A percentile compares a stretch with the other conserved stretches of the same genome.
Conservation (phyloP, 208 protist genomes). For the Trypanosoma scelopori region DNA sequence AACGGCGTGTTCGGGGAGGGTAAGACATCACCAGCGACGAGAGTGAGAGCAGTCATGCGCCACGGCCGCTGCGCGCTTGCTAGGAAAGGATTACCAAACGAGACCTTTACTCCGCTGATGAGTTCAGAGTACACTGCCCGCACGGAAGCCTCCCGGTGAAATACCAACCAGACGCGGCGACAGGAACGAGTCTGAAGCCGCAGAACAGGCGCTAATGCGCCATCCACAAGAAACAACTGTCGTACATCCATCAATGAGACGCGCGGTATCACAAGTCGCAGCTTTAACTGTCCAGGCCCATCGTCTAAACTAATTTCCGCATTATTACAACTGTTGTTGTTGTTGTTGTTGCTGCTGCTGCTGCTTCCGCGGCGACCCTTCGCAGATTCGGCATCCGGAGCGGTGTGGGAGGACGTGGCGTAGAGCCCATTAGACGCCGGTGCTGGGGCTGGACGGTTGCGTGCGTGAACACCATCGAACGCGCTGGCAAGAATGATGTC, state of each 20-base stretch:
- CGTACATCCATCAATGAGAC: slow-evolving; percentile 21
- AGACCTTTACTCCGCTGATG: background rate
- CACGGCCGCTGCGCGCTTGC: slow-evolving; percentile 43
- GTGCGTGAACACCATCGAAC: slow-evolving; percentile 16
- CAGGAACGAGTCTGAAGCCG: slow-evolving; percentile 25
- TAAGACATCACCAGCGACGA: slow-evolving; percentile 38
- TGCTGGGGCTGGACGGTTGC: background rate
- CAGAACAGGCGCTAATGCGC: background rate
- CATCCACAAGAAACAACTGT: background rate
- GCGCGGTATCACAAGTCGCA: slow-evolving; percentile 23
- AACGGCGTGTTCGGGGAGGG: slow-evolving; percentile 33
- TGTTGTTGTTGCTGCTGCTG: no score
- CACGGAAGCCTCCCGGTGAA: slow-evolving; percentile 1
- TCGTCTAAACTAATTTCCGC: background rate
- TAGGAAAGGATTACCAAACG: slow-evolving; percentile 40
- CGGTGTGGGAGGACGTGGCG: background rate
- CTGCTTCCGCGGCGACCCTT: background rate
- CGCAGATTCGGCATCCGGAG: background rate
- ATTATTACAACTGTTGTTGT: no score
- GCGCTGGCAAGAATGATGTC: slow-evolving; percentile 28
- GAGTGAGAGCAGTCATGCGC: slow-evolving; percentile 43
- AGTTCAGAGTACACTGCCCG: slow-evolving; percentile 3
- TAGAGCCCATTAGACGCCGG: background rate
- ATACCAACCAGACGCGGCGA: slow-evolving; percentile 21
- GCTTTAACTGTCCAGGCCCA: background rate